Evolutionary conservation across 345 rosid genomes (phyloP).

Genomic region (Noccaea caerulescens): DNA sequence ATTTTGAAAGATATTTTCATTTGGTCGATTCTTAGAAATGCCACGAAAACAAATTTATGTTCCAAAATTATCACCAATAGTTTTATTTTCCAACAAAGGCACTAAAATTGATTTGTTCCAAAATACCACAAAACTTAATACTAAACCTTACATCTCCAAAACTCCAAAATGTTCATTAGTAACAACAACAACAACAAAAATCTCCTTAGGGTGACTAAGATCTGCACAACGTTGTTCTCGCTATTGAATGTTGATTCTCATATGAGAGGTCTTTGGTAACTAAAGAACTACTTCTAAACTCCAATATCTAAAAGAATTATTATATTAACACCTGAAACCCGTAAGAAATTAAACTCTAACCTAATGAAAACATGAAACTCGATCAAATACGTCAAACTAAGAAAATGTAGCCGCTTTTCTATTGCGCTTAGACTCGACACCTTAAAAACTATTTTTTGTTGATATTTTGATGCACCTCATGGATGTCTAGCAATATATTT

Average conservation of each 20-base stretch:
- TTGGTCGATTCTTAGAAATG: no score
- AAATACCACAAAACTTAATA: no score
- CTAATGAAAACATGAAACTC: background rate
- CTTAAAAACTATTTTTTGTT: background rate
- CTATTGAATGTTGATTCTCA: background rate
- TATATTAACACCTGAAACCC: background rate
- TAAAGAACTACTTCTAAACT: background rate
- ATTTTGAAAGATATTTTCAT: no score
- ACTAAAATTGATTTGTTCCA: no score
- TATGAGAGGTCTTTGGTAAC: background rate
- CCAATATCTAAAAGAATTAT: background rate
- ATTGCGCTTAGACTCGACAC: background rate
- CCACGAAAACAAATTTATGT: no score
- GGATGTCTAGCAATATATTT: background rate
- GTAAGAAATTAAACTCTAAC: background rate
- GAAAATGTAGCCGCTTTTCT: background rate
- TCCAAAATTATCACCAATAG: no score
- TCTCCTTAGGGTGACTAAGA: background rate
- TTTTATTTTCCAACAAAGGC: no score
- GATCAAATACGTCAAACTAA: background rate
- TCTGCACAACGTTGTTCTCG: background rate
- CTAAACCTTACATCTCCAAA: no score
- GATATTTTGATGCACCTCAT: background rate
- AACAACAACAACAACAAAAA: background rate
- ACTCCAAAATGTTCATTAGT: background rate